Percentiles rank a stretch among this genome's conserved stretches.
phyloP scores from a whole-genome alignment of 305 asterid species.

The Fraxinus paxiana region DNA sequence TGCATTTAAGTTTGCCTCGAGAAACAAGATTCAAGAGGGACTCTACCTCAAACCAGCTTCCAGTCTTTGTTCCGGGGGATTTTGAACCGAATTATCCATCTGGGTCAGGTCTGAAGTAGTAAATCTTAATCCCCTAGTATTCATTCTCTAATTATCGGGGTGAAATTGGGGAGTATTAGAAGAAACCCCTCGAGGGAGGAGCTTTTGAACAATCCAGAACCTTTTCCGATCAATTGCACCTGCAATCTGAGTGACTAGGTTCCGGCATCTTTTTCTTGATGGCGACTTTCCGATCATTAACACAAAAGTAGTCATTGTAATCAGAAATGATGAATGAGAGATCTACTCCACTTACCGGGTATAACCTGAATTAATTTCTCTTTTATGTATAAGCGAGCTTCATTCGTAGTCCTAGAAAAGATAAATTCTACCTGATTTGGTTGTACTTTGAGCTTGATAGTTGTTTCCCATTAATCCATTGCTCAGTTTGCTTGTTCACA shows the following conservation, averaged over 20 bases:
- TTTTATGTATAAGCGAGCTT: slow-evolving; percentile 9
- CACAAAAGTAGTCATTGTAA: slow-evolving; percentile 23
- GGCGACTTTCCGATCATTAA: slow-evolving; percentile 13
- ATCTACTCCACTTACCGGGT: slow-evolving; percentile 2
- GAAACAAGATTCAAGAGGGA: slow-evolving; percentile 74
- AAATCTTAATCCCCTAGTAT: neutral
- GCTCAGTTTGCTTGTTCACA: neutral
- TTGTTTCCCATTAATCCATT: neutral
- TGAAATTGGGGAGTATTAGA: slow-evolving; percentile 20
- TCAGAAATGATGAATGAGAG: neutral
- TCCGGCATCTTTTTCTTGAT: slow-evolving; percentile 52
- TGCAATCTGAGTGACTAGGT: slow-evolving; percentile 31
- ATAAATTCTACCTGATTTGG: neutral
- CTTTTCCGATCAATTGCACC: slow-evolving; percentile 32
- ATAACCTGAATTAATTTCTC: neutral
- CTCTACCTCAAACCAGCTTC: slow-evolving; percentile 81
- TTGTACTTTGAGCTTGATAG: slow-evolving; percentile 1
- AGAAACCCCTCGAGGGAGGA: slow-evolving; percentile 42
- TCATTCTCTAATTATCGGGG: slow-evolving; percentile 6
- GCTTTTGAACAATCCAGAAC: slow-evolving; percentile 40
- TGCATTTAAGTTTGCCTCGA: slow-evolving; percentile 36
- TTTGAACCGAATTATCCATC: slow-evolving; percentile 46
- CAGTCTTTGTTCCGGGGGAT: slow-evolving; percentile 76
- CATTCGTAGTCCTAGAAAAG: neutral
- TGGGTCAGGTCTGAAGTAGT: slow-evolving; percentile 46